Evolutionary conservation across 352 stramenopile genomes (phyloP).

Genomic region (Globisporangium nagaii): DNA sequence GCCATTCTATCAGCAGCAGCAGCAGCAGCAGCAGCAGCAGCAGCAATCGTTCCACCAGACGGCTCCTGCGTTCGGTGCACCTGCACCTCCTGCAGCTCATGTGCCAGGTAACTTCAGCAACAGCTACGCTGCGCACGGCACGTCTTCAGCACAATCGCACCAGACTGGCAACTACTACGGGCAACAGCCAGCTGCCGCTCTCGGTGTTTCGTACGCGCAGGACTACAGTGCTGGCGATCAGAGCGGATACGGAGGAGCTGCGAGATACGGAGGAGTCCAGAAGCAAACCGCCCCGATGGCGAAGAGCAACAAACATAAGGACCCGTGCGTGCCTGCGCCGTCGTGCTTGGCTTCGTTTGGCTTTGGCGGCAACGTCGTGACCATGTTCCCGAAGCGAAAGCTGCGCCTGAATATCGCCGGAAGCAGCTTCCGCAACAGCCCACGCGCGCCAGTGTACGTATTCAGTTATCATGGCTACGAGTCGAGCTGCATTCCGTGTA

Average conservation of each 20-base stretch:
- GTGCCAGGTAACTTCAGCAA: neutral
- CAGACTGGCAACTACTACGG: neutral
- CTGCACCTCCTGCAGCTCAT: neutral
- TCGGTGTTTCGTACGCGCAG: neutral
- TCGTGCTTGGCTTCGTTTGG: constrained; percentile 79
- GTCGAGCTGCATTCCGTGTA: too few species aligned
- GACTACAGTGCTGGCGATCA: constrained; percentile 6
- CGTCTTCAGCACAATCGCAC: neutral
- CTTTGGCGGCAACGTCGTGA: constrained; percentile 86
- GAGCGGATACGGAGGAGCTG: constrained; percentile 4
- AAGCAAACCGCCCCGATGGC: constrained; percentile 15
- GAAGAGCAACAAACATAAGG: constrained; percentile 79
- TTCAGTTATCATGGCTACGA: neutral
- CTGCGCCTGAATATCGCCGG: constrained; percentile 62
- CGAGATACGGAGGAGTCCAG: neutral
- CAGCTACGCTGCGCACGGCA: neutral
- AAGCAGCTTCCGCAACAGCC: constrained; percentile 59
- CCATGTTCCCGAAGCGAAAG: constrained; percentile 87
- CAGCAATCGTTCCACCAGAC: constrained; percentile 7
- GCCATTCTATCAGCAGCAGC: neutral
- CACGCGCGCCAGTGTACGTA: constrained; percentile 45
- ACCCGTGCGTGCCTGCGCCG: constrained; percentile 64
- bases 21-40: constrained; percentile 6
- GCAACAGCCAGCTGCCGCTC: neutral
- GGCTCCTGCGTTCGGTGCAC: neutral